Base-by-base conservation (phyloP, 2,329 filamentous ascomycete genomes). In the Aspergillus ochraceoroseus region DNA sequence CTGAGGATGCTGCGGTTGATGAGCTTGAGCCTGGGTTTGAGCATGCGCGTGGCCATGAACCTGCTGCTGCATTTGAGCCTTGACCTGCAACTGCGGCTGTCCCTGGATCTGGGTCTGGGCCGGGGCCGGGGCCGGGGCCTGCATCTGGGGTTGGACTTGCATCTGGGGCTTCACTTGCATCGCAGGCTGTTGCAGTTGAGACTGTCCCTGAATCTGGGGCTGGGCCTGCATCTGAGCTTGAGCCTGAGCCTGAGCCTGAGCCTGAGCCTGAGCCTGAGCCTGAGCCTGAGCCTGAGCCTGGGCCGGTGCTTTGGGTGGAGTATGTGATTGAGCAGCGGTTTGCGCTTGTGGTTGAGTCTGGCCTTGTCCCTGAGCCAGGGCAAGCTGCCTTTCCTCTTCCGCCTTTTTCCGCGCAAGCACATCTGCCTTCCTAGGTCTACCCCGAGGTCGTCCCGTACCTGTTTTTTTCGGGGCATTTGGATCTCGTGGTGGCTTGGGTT, bases 351-450 rank as follows among this genome's bases (percentile, higher is more conserved):
- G 5, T 14, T 30, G 28, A 7, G 8, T 17, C n/a, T 27, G 34
- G 5, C 12, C 35, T 32, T 27, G 31, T 4, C 27, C 30, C 12
- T 50, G 47, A 11, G 53, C 50, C 27, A 38, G 54, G 7, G 38
- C 32, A 12, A 31, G 31, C 30, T 41, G 38, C 9, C 52, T 46
- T 2, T 55, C 53, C 6, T 48, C 56, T 0, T 56, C 58, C 47
- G 30, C 13, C 18, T 38, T 35, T 14, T 20, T 53, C 37, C 12
- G 56, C 3, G 59, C 59, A 4, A 53, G 51, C 17, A 62, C 49
- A 46, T 62, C 59, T 2, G 53, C 58, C 43, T 63, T 63, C 5
- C 58, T 58, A 37, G 60, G 60, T 32, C 60, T 50, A 12, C 61
- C 61, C 19, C 61, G 59, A 9, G 58, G 59, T 7, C 61, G 54